Evolutionary conservation across 139 green algal genomes (phyloP).

Genomic region (Chlamydomonas sphaeroides): DNA sequence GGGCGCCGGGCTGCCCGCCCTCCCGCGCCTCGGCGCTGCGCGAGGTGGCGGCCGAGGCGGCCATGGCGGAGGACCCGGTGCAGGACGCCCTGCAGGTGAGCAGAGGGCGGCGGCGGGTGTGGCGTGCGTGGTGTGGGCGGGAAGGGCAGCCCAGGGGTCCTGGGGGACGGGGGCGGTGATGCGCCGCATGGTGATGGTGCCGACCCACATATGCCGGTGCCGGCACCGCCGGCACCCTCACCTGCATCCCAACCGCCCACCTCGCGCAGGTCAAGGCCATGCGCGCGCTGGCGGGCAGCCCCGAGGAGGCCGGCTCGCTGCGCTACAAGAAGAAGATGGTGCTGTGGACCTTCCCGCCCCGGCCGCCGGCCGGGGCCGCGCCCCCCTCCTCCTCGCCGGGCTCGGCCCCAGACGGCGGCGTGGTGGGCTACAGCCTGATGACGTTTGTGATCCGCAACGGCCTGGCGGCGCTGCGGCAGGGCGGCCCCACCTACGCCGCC

Average conservation of each 20-base stretch:
- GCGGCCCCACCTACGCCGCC: constrained; percentile 42
- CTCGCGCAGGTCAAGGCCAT: constrained; percentile 2
- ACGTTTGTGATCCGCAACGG: constrained; percentile 70
- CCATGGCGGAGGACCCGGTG: background rate
- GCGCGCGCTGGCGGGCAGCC: constrained; percentile 34
- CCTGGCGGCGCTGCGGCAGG: constrained; percentile 42
- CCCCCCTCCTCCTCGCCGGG: background rate
- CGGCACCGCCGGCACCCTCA: too few species aligned
- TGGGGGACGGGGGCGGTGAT: too few species aligned
- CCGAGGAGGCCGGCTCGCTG: constrained; percentile 19
- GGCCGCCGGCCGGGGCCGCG: background rate
- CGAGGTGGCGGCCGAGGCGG: constrained; percentile 14
- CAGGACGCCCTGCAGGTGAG: constrained; percentile 2
- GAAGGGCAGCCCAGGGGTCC: too few species aligned
- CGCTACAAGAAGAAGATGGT: constrained; percentile 77
- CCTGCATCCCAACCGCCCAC: too few species aligned
- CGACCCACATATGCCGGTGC: too few species aligned
- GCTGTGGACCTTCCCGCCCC: constrained; percentile 47
- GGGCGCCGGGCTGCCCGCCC: too few species aligned
- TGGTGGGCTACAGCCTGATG: constrained; percentile 72
- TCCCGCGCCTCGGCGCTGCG: background rate
- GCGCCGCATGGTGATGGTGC: too few species aligned
- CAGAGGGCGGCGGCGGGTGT: background rate
- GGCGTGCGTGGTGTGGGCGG: background rate
- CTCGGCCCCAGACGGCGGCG: background rate